Evolutionary conservation across 768 basidiomycete genomes (phyloP).

Genomic region (Xerocomellus dryophilus): DNA sequence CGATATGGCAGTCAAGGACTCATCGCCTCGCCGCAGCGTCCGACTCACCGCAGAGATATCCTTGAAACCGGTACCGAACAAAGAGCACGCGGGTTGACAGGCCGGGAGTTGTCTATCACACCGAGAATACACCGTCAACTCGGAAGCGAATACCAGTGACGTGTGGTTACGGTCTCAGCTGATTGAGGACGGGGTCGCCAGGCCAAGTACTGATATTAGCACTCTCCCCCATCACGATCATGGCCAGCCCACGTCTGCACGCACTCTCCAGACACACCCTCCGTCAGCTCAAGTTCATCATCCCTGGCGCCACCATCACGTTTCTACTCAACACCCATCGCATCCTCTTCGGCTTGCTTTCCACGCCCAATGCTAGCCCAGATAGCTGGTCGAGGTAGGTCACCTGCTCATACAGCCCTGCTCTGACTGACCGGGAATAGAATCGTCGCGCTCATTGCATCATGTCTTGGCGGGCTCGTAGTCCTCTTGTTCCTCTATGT

Average conservation of each 20-base stretch:
- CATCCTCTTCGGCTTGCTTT: slow-evolving; percentile 44
- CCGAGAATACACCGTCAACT: neutral
- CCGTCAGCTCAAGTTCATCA: slow-evolving; percentile 70
- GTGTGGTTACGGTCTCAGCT: slow-evolving; percentile 12
- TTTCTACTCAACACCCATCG: slow-evolving; percentile 58
- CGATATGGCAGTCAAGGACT: slow-evolving; percentile 12
- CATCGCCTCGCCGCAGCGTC: neutral
- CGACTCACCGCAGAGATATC: neutral
- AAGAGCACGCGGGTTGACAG: neutral
- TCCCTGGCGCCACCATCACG: slow-evolving; percentile 65
- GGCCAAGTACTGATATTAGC: neutral
- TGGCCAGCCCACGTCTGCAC: slow-evolving; percentile 17
- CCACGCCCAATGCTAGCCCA: slow-evolving; percentile 29
- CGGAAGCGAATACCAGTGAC: slow-evolving; percentile 8
- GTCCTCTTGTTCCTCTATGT: slow-evolving; percentile 71
- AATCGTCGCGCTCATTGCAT: slow-evolving; percentile 50
- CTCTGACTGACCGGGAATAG: slow-evolving; percentile 34
- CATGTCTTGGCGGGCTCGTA: slow-evolving; percentile 57
- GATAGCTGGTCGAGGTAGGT: slow-evolving; percentile 53
- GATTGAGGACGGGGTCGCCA: neutral
- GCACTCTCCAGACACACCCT: slow-evolving; percentile 49
- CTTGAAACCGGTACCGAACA: neutral
- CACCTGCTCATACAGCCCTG: neutral
- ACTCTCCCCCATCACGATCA: slow-evolving; percentile 3
- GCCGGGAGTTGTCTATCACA: neutral